Evolutionary conservation across 805 yeast species (phyloP).

Genomic region (Metschnikowia corniflorae): DNA sequence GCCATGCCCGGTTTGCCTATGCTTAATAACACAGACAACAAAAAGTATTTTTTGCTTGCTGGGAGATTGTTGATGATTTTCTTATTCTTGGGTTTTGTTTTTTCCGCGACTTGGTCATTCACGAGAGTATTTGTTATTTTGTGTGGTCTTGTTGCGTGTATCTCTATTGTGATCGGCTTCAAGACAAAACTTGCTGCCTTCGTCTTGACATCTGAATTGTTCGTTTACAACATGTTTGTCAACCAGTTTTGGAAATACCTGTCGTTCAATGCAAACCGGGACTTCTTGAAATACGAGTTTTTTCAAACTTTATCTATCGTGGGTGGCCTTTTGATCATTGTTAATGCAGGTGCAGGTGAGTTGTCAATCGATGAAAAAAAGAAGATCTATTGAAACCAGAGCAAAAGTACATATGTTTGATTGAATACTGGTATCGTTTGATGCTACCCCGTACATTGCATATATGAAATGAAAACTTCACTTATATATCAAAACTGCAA

Average conservation of each 20-base stretch:
- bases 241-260: conserved; percentile 89
- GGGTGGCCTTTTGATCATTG: conserved; percentile 88
- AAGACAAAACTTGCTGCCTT: conserved; percentile 87
- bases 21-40: conserved; percentile 66
- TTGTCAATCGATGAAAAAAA: conserved; percentile 92
- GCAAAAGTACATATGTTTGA: too few relatives aligned
- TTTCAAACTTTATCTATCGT: conserved; percentile 93
- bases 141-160: conserved; percentile 65
- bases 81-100: conserved; percentile 79
- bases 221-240: conserved; percentile 69
- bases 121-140: conserved; percentile 61
- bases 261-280: conserved; percentile 71
- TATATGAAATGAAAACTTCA: too few relatives aligned
- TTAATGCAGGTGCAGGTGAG: conserved; percentile 95
- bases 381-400: conserved; percentile 60
- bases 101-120: conserved; percentile 70
- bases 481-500: too few relatives aligned
- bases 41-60: conserved; percentile 77
- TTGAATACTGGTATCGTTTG: too few relatives aligned
- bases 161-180: conserved; percentile 84
- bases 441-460: too few relatives aligned
- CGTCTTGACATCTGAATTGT: conserved; percentile 61
- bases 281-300: conserved; percentile 85
- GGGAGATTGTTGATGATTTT: conserved; percentile 85
- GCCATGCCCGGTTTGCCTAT: conserved; percentile 74